Evolutionary conservation across 1,139 yeast species (phyloP), one percentile per base, ranked within the genome.

Genomic region (Pneumocystis wakefieldiae): DNA sequence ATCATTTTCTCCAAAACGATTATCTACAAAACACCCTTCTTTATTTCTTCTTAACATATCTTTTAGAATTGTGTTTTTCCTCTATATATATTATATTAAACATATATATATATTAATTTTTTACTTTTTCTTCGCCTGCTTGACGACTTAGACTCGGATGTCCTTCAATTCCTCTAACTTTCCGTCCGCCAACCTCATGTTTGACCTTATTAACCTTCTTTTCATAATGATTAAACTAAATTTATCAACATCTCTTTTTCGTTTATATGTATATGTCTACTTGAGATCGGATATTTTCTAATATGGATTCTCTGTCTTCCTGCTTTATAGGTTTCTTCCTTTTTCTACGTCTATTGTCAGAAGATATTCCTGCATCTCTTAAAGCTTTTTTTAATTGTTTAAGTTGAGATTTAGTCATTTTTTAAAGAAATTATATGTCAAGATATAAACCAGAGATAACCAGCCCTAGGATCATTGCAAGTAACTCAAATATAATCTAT

Each of bases 1-100:
- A 74, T 88, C 85, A 69, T 83, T 81, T 72, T 92, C 98, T 72
- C 98, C 99, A 74, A 94, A 92, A 75, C 98, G 83, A 69, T 89
- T 80, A 77, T 94, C 98, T 3, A 83, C 73, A 24, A 94, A 71
- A 2, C 89, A 90, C 62, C 97, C 96, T 38, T 81, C 83, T 71
- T 82, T 86, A 68, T 88, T 87, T 68, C 83, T 82, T 64, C 78
- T 75, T 17, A 79, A 74, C 73, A 80, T 81, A 68, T 82, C 85
- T 41, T 82, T 81, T 61, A 86, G 86, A 72, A 84, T 87, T 7
- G 88, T 88, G 64, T 77, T 76, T 69, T 77, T 78, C 76, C 96
- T 81, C 68, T 83, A 67, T 35, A 55, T 8, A 41, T 42, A 37
- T 29, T 65, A 65, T 58, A 35, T 36, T 24, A 61, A 61, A 28